Evolutionary conservation across 2,329 filamentous ascomycete genomes (phyloP).

Genomic region (Mycosphaerella sp.): DNA sequence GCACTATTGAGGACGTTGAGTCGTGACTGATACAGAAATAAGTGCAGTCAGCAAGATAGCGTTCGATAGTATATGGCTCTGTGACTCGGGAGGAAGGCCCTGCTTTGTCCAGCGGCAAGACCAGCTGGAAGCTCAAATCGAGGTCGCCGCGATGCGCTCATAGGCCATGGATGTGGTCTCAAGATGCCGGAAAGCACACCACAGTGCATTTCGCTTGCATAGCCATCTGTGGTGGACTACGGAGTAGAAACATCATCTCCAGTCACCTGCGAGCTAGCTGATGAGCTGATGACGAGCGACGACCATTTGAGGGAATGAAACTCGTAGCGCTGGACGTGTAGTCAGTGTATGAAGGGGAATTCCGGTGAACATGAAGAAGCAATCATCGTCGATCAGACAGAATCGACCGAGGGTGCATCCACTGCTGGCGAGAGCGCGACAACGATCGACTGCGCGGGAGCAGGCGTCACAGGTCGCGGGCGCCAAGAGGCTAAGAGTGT

Average conservation of each 20-base stretch:
- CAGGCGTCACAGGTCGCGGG: not conserved
- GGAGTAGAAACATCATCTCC: not conserved
- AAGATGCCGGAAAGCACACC: too few species aligned
- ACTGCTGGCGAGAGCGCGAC: not conserved
- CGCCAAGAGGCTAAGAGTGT: not conserved
- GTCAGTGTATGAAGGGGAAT: not conserved
- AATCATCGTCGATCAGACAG: not conserved
- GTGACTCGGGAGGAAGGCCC: not conserved
- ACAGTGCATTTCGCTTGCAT: too few species aligned
- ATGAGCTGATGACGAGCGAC: constrained; percentile 2
- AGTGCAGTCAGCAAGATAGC: not conserved
- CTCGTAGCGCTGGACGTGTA: not conserved
- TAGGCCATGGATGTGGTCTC: too few species aligned
- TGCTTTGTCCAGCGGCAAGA: not conserved
- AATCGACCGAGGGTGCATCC: too few species aligned
- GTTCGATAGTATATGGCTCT: not conserved
- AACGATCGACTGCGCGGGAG: not conserved
- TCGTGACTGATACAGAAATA: too few species aligned
- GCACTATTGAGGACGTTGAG: too few species aligned
- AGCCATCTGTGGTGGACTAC: too few species aligned
- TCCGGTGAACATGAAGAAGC: not conserved
- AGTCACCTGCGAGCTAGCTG: not conserved
- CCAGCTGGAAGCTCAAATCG: too few species aligned
- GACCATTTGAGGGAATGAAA: too few species aligned
- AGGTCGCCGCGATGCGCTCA: not conserved